Conservation (phyloP, 2,329 filamentous ascomycete genomes). For the Helicocarpus griseus region DNA sequence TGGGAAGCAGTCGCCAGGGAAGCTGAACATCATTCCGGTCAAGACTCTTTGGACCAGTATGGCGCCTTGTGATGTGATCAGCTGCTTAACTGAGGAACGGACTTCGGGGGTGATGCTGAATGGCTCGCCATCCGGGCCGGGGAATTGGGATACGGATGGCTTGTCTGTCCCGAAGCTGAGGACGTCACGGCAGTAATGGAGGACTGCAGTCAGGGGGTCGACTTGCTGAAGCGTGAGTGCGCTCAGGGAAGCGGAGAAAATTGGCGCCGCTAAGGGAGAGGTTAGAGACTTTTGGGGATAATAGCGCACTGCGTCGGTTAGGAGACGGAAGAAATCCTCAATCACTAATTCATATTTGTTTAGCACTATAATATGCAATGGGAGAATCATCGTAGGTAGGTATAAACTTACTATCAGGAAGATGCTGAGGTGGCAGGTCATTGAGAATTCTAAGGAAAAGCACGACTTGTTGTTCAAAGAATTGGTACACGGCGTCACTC, state of each 20-base stretch:
- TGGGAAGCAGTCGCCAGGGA: conserved; percentile 88
- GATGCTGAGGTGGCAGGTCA: conserved; percentile 65
- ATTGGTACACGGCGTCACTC: conserved; percentile 78
- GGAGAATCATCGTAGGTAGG: not conserved
- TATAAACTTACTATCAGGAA: conserved; percentile 53
- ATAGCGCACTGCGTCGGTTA: conserved; percentile 85
- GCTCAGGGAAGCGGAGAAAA: conserved; percentile 79
- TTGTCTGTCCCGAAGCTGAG: conserved; percentile 78
- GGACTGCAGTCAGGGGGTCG: conserved; percentile 78
- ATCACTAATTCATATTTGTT: conserved; percentile 49
- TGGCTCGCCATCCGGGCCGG: conserved; percentile 52
- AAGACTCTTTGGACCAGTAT: conserved; percentile 77
- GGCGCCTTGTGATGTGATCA: conserved; percentile 63
- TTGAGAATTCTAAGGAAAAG: conserved; percentile 84
- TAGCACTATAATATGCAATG: conserved; percentile 5
- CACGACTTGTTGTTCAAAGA: conserved; percentile 88
- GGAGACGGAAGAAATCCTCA: conserved; percentile 91
- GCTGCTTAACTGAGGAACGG: conserved; percentile 59
- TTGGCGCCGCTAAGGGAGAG: conserved; percentile 67
- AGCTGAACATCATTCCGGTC: conserved; percentile 98
- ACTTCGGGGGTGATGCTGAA: conserved; percentile 59
- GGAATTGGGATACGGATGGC: conserved; percentile 44
- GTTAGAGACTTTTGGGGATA: conserved; percentile 77
- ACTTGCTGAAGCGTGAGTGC: conserved; percentile 82
- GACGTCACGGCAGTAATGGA: conserved; percentile 88